Evolutionary conservation across 2,329 filamentous ascomycete genomes (phyloP).

Genomic region (Pestalotiopsis sp.): DNA sequence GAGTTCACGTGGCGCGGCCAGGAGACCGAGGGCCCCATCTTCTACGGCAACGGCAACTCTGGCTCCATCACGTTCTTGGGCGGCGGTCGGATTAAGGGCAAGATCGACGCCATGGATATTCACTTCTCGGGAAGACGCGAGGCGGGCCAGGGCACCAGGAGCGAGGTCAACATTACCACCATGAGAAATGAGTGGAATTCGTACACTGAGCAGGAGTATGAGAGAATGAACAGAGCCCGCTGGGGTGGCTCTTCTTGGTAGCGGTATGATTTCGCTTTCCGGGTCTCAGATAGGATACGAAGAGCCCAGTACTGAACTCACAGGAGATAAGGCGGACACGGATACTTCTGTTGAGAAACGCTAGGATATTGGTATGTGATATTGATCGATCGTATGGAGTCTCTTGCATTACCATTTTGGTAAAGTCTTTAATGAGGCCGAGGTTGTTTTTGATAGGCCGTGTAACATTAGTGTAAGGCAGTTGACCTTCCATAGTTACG

Average conservation of each 20-base stretch:
- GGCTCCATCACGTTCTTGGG: constrained; percentile 42
- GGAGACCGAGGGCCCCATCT: constrained; percentile 31
- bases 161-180: constrained; percentile 26
- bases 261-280: not conserved
- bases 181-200: constrained; percentile 32
- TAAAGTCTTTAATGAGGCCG: too few relatives aligned
- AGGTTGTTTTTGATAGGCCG: too few relatives aligned
- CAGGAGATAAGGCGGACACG: too few relatives aligned
- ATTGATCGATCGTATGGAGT: too few relatives aligned
- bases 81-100: constrained; percentile 36
- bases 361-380: too few relatives aligned
- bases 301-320: too few relatives aligned
- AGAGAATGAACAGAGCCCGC: constrained; percentile 25
- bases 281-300: too few relatives aligned
- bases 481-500: too few relatives aligned
- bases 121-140: constrained; percentile 29
- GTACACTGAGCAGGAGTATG: constrained; percentile 33
- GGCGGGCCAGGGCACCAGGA: constrained; percentile 31
- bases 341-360: too few relatives aligned
- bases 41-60: constrained; percentile 26
- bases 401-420: too few relatives aligned
- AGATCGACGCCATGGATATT: constrained; percentile 29
- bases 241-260: constrained; percentile 17
- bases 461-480: too few relatives aligned
- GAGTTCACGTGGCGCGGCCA: constrained; percentile 40